These are phyloP conservation scores for Podosphaera aphanis DNA, from an alignment of 2,329 filamentous ascomycete genomes.

Conservation along the genomic window DNA sequence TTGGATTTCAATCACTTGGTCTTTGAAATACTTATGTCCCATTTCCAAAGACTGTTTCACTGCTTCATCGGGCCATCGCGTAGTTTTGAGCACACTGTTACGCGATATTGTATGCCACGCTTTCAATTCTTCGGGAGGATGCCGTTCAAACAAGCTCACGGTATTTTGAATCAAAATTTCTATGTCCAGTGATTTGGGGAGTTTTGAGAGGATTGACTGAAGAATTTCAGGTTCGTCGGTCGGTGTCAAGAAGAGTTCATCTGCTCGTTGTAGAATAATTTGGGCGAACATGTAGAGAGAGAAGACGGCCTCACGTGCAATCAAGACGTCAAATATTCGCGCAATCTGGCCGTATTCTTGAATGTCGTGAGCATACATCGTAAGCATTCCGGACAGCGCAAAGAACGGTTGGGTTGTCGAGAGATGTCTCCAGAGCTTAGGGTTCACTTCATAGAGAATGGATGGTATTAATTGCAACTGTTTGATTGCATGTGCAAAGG, in stretches of 20 bases:
- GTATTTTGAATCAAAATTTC: slow-evolving; percentile 52
- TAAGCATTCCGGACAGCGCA: slow-evolving; percentile 76
- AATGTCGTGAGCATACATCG: slow-evolving; percentile 91
- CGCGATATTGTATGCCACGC: slow-evolving; percentile 51
- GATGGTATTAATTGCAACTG: slow-evolving; percentile 76
- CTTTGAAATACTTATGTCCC: slow-evolving; percentile 42
- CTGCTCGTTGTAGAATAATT: slow-evolving; percentile 57
- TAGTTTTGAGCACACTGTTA: slow-evolving; percentile 70
- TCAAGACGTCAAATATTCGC: slow-evolving; percentile 73
- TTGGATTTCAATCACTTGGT: slow-evolving; percentile 49
- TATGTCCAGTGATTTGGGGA: slow-evolving; percentile 60
- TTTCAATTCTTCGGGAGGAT: slow-evolving; percentile 51
- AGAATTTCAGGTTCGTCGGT: slow-evolving; percentile 77
- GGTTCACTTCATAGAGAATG: slow-evolving; percentile 51
- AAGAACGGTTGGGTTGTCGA: slow-evolving; percentile 67
- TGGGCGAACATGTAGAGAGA: slow-evolving; percentile 80
- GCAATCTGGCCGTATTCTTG: slow-evolving; percentile 73
- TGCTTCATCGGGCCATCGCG: slow-evolving; percentile 27
- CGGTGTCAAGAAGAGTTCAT: slow-evolving; percentile 68
- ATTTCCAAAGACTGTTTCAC: slow-evolving; percentile 35
- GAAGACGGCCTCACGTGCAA: slow-evolving; percentile 71
- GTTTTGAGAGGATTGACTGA: slow-evolving; percentile 65
- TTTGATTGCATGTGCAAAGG: slow-evolving; percentile 52
- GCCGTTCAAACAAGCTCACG: slow-evolving; percentile 32
- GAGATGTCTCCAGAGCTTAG: slow-evolving; percentile 50